Evolutionary conservation across 768 basidiomycete genomes (phyloP), one percentile per base, ranked within the genome.

Genomic region (Leucosporidium creatinivorum): DNA sequence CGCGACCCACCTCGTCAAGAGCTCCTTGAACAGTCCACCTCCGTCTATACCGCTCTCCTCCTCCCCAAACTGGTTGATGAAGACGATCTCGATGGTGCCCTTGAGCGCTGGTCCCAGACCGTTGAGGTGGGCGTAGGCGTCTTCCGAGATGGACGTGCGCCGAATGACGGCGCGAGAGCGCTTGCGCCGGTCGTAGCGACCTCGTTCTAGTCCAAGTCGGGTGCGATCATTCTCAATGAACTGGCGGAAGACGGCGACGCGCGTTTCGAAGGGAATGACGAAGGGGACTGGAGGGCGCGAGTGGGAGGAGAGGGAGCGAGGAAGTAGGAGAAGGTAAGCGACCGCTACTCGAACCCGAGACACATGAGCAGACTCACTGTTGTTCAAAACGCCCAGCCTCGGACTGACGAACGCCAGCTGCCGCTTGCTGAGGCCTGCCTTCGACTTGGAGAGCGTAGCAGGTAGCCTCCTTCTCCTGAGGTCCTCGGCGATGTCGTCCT

Each of bases 1-100:
- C 6, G 23, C 31, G 5, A 74, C 80, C 70, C 63, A 82, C 80
- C 76, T 77, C 2, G 93, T 99, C 75, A 98, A 84, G 73, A 98
- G 96, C 77, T 98, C 96, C 77, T 98, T 99, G 82, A 96, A 98
- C 7, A 98, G 87, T 0, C 96, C 96, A 3, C 96, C 93, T 2
- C 94, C 93, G 70, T 97, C 94, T 39, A 98, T 94, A 0, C 93
- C 94, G 23, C 87, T 86, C 77, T 80, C 80, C 63, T 77, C 77
- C 19, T 77, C 33, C 63, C 75, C 77, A 39, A 61, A 65, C 57
- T 89, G 86, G 78, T 98, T 93, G 31, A 94, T 83, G 77, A 99
- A 98, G n/a, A 84, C 83, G 73, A 99, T 98, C 74, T 87, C 84
- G 30, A 98, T 83, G 15, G 86, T 84, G n/a, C 82, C 82, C 79